These are phyloP conservation scores for Porogramme epimiltina DNA, from an alignment of 1,284 basidiomycete genomes.

Conservation along the genomic window DNA sequence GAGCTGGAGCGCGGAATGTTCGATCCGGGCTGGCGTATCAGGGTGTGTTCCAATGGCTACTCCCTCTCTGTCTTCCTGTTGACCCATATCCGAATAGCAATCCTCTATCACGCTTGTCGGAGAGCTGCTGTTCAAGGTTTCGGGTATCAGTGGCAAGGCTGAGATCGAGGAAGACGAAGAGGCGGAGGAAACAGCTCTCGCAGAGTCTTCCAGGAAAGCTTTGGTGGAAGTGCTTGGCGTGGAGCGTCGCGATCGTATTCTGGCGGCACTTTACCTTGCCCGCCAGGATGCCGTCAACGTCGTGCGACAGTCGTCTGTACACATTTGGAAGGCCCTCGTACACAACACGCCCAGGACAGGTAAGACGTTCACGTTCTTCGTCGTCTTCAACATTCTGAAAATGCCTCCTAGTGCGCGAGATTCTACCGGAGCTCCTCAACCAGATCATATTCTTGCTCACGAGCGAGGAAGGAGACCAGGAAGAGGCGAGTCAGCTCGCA, in stretches of 20 bases:
- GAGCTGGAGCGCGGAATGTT: constrained; percentile 97
- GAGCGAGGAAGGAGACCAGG: constrained; percentile 81
- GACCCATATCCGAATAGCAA: constrained; percentile 52
- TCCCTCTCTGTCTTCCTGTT: no score
- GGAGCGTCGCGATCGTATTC: constrained; percentile 88
- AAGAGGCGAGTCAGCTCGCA: constrained; percentile 66
- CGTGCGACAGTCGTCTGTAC: constrained; percentile 90
- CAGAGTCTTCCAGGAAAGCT: constrained; percentile 82
- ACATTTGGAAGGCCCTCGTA: constrained; percentile 98
- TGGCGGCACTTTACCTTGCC: constrained; percentile 91
- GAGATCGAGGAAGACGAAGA: constrained; percentile 83
- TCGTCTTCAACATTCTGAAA: neutral
- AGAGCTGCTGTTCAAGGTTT: constrained; percentile 97
- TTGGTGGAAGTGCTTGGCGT: constrained; percentile 88
- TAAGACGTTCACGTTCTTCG: constrained; percentile 32
- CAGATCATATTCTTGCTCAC: constrained; percentile 80
- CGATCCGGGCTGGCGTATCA: constrained; percentile 92
- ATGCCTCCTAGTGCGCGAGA: constrained; percentile 78
- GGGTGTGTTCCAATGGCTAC: constrained; percentile 66
- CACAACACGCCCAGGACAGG: constrained; percentile 87
- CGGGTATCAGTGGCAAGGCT: constrained; percentile 93
- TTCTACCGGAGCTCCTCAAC: constrained; percentile 84
- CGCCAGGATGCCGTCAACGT: constrained; percentile 92
- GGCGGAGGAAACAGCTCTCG: constrained; percentile 60
- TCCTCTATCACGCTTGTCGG: constrained; percentile 95